phyloP scores from a whole-genome alignment of 2,329 filamentous ascomycete genomes.

The Coleophoma cylindrospora region DNA sequence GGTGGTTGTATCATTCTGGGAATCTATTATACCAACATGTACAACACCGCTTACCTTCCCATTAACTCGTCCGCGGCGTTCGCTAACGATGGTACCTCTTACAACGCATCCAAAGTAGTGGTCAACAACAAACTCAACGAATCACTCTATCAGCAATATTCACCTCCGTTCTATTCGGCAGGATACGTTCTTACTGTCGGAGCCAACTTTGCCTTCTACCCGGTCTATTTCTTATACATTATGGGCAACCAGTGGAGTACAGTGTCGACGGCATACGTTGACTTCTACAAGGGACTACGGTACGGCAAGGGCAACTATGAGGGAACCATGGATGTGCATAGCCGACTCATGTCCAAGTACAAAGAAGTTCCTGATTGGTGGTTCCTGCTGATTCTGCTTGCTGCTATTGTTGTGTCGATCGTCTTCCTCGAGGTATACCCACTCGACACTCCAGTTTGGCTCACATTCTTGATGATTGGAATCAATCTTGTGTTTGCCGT shows the following conservation, averaged over 20 bases:
- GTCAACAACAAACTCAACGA: slow-evolving; percentile 31
- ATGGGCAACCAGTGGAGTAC: slow-evolving; percentile 36
- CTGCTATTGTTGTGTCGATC: slow-evolving; percentile 28
- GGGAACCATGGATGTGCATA: slow-evolving; percentile 37
- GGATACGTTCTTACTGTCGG: slow-evolving; percentile 35
- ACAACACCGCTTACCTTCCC: slow-evolving; percentile 39
- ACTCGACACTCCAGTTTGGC: slow-evolving; percentile 14
- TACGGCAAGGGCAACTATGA: slow-evolving; percentile 35
- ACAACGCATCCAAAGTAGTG: slow-evolving; percentile 24
- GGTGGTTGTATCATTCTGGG: slow-evolving; percentile 12
- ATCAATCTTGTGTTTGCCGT: slow-evolving; percentile 31
- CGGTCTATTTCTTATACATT: slow-evolving; percentile 37
- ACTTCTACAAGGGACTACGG: slow-evolving; percentile 28
- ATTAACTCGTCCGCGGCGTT: slow-evolving; percentile 43
- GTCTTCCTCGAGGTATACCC: slow-evolving; percentile 20
- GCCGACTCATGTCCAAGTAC: slow-evolving; percentile 36
- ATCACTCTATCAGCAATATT: slow-evolving; percentile 35
- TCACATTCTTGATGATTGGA: slow-evolving; percentile 21
- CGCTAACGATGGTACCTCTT: slow-evolving; percentile 35
- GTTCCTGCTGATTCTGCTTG: slow-evolving; percentile 35
- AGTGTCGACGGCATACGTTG: slow-evolving; percentile 30
- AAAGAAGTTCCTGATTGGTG: slow-evolving; percentile 45
- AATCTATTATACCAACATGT: slow-evolving; percentile 29
- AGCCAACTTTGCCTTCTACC: slow-evolving; percentile 39
- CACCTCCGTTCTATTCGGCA: slow-evolving; percentile 38